Conservation (phyloP, 2,329 filamentous ascomycete genomes). For the Plenodomus tracheiphilus region DNA sequence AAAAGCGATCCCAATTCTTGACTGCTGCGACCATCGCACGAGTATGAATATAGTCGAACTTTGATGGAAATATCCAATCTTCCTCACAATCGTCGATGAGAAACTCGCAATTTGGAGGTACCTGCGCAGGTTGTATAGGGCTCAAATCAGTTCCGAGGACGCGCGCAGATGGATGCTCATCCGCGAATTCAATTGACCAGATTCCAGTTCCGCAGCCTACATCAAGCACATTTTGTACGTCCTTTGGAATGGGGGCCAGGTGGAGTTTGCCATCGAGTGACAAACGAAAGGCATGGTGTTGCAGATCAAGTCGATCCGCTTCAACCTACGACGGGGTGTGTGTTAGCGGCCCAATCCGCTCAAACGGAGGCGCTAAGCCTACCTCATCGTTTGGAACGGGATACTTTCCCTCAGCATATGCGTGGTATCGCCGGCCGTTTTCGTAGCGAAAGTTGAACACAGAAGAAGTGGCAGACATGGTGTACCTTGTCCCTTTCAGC, state of each 20-base stretch:
- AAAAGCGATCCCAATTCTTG: constrained; percentile 56
- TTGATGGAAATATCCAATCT: constrained; percentile 59
- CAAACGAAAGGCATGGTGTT: constrained; percentile 41
- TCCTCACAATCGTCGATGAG: constrained; percentile 46
- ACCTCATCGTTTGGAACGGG: constrained; percentile 40
- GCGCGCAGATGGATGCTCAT: constrained; percentile 37
- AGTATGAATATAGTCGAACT: constrained; percentile 63
- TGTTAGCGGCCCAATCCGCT: no score
- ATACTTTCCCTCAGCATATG: constrained; percentile 37
- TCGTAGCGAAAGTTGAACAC: constrained; percentile 37
- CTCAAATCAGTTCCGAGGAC: constrained; percentile 42
- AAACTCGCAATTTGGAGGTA: constrained; percentile 41
- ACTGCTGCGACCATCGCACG: constrained; percentile 58
- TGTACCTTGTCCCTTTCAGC: constrained; percentile 17
- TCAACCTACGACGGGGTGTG: constrained; percentile 28
- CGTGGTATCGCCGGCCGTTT: constrained; percentile 38
- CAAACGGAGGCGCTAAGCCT: constrained; percentile 1
- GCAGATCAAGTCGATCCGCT: constrained; percentile 36
- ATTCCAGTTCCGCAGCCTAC: constrained; percentile 41
- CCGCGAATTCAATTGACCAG: constrained; percentile 38
- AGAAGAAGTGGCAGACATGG: constrained; percentile 36
- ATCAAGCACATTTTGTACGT: constrained; percentile 38
- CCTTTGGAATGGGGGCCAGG: constrained; percentile 27
- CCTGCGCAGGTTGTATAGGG: constrained; percentile 35
- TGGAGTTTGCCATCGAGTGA: constrained; percentile 36